Conservation (phyloP, 1,139 yeast species). For the Hyphopichia burtonii region DNA sequence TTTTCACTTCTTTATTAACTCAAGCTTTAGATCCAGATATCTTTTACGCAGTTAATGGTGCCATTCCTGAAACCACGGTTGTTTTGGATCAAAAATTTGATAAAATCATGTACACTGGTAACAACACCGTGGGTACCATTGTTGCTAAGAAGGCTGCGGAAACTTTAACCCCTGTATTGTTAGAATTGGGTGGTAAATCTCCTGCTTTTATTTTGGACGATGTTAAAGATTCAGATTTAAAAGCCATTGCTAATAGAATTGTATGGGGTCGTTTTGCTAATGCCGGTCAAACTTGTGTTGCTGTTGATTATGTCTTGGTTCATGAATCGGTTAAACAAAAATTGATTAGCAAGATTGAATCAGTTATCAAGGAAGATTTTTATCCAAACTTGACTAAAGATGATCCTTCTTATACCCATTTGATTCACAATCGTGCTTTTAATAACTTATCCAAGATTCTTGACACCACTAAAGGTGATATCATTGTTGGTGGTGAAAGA, state of each 20-base stretch:
- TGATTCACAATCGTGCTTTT: conserved; percentile 63
- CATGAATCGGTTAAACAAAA: conserved; percentile 57
- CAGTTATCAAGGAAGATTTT: conserved; percentile 44
- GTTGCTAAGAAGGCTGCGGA: conserved; percentile 83
- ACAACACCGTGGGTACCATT: conserved; percentile 70
- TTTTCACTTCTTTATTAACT: conserved; percentile 55
- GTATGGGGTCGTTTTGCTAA: conserved; percentile 78
- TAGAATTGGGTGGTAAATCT: conserved; percentile 94
- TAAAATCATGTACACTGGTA: conserved; percentile 86
- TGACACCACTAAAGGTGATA: conserved; percentile 53
- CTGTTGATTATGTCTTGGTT: conserved; percentile 77
- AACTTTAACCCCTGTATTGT: conserved; percentile 72
- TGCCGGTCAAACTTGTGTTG: conserved; percentile 91
- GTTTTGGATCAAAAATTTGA: conserved; percentile 70
- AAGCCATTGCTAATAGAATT: conserved; percentile 61
- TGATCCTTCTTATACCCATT: conserved; percentile 50
- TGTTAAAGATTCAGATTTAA: conserved; percentile 43
- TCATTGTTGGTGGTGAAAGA: conserved; percentile 57
- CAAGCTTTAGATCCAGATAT: conserved; percentile 55
- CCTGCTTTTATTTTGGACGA: conserved; percentile 71
- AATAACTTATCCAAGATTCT: conserved; percentile 49
- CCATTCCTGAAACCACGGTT: conserved; percentile 64
- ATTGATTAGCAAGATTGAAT: conserved; percentile 46
- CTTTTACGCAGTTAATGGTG: conserved; percentile 72
- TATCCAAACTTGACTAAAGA: conserved; percentile 39